Evolutionary conservation across 345 rosid genomes (phyloP).

Genomic region (Moricandia arvensis): DNA sequence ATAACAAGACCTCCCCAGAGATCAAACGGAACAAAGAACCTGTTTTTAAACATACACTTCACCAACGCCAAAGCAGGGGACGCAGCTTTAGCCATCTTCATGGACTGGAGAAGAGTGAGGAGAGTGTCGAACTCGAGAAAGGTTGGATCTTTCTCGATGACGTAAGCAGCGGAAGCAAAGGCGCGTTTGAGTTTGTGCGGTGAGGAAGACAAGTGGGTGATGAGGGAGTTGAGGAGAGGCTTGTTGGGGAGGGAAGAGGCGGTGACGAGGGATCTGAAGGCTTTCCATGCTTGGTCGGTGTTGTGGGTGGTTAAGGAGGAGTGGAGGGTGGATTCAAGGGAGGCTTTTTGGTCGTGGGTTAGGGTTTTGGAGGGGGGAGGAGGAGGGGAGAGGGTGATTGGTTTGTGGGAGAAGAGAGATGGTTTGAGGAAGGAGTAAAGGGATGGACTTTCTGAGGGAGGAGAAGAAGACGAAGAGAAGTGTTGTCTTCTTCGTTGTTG

Average conservation of each 20-base stretch:
- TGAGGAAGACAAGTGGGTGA: constrained; percentile 53
- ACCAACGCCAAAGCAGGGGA: constrained; percentile 82
- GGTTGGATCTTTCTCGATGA: constrained; percentile 61
- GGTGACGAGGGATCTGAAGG: constrained; percentile 64
- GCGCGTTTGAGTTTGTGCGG: constrained; percentile 81
- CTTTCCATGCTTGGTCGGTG: constrained; percentile 80
- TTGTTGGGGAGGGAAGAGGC: constrained; percentile 54
- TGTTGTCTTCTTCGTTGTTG: constrained; percentile 20
- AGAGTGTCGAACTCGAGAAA: constrained; percentile 57
- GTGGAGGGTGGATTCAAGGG: constrained; percentile 57
- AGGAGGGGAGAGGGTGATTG: constrained; percentile 27
- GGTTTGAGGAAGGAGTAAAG: constrained; percentile 85
- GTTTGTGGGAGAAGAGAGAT: constrained; percentile 53
- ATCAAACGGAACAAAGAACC: constrained; percentile 76
- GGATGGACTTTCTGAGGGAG: constrained; percentile 41
- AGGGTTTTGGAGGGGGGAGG: constrained; percentile 38
- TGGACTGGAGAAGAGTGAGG: constrained; percentile 51
- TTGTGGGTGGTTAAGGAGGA: constrained; percentile 48
- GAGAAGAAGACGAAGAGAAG: constrained; percentile 31
- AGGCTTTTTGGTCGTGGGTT: constrained; percentile 45
- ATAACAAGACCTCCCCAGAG: constrained; percentile 68
- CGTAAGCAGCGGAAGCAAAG: constrained; percentile 74
- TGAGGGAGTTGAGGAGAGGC: constrained; percentile 67
- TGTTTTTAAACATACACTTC: constrained; percentile 71
- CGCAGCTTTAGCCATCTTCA: constrained; percentile 54